Evolutionary conservation across 352 stramenopile genomes (phyloP), one percentile per base, ranked within the genome.

Genomic region (Pythium volutum): DNA sequence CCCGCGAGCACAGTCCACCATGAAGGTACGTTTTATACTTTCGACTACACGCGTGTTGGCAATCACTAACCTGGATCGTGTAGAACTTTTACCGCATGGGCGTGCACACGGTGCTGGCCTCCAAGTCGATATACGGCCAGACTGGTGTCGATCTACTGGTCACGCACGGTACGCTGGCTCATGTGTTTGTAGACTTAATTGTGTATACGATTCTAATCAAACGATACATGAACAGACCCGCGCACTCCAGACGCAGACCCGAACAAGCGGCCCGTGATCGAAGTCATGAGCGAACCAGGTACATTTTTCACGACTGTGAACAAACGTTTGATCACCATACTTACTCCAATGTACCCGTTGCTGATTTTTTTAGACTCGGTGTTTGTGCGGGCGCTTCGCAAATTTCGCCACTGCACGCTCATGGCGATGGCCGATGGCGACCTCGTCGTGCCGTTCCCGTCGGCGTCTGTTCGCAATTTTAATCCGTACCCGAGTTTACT

Each of bases 341-440:
- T 7, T 43, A 22, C 36, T 15, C 9, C 18, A n/a, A 9, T 43
- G 36, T 43, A 43, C 8, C n/a, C 53, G 9, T n/a, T n/a, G n/a
- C n/a, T n/a, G n/a, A n/a, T n/a, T n/a, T n/a, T n/a, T n/a, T n/a
- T 53, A 77, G 74, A 85, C 18, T 84, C 69, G 4, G 68, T 69
- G 26, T 91, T 82, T 62, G 43, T 88, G 4, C 60, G 59, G 6
- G 79, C 79, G n/a, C 66, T 91, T 12, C 76, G 74, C 20, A 67
- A 64, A 25, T 91, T 91, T 38, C 67, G 62, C 15, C 56, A 79
- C 53, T 81, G 82, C 42, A 91, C 82, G 15, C 63, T 91, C 27
- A 67, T 93, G 20, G 84, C 84, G 16, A 87, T 93, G 74, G 84
- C 82, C 12, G 81, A 93, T 23, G 84, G 84, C 26, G 84, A 93